These are phyloP conservation scores for Oxyria digyna DNA, from an alignment of 148 eudicot genomes.

Conservation along the genomic window DNA sequence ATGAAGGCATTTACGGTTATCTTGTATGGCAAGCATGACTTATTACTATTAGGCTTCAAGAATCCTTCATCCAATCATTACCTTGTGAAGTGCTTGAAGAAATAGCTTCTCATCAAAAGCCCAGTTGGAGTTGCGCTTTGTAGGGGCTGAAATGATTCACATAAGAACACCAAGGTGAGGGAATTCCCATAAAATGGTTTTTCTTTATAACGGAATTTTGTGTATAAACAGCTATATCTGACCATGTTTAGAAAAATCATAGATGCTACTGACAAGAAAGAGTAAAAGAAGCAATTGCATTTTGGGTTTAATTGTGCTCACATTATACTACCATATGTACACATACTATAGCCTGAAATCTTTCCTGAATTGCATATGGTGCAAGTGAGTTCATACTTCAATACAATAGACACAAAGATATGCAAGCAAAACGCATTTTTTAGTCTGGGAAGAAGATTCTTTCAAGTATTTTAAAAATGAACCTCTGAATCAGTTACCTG, in stretches of 20 bases:
- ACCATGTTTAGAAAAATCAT: too few species aligned
- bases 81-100: conserved; percentile 78
- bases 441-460: neutral
- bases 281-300: too few species aligned
- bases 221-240: neutral
- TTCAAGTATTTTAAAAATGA: neutral
- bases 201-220: neutral
- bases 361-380: too few species aligned
- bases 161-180: conserved; percentile 3
- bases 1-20: neutral
- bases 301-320: too few species aligned
- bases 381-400: too few species aligned
- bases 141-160: conserved; percentile 21
- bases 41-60: neutral
- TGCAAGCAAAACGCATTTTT: too few species aligned
- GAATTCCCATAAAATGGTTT: neutral
- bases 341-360: too few species aligned
- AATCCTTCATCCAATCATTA: conserved; percentile 8
- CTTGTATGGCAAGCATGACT: neutral
- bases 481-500: conserved; percentile 26
- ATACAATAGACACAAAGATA: too few species aligned
- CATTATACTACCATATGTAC: too few species aligned
- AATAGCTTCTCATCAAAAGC: conserved; percentile 68
- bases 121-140: conserved; percentile 47
- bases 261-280: too few species aligned